Evolutionary conservation across 2,329 filamentous ascomycete species (phyloP).

Genomic region (Corinectria fuckeliana): DNA sequence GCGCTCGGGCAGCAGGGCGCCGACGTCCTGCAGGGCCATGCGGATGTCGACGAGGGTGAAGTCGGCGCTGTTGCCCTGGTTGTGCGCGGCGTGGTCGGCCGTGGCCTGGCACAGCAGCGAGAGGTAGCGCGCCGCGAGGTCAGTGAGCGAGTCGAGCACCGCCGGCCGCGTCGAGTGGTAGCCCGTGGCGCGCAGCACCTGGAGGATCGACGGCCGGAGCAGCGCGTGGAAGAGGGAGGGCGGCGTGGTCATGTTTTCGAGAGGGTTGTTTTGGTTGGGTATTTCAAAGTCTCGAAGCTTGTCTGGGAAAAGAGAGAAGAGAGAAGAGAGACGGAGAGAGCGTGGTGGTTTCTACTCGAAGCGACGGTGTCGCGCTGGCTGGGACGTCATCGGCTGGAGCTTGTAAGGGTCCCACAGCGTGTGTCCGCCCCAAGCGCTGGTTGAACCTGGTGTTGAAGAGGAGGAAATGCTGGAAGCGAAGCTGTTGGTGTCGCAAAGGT

Average conservation of each 20-base stretch:
- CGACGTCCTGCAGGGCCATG: conserved; percentile 83
- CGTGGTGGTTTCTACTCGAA: conserved; percentile 24
- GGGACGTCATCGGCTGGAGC: conserved; percentile 42
- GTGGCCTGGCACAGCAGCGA: conserved; percentile 75
- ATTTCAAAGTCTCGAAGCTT: conserved; percentile 1
- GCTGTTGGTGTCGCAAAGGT: neutral
- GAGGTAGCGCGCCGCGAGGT: conserved; percentile 84
- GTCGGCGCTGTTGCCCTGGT: conserved; percentile 62
- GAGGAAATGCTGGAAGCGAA: neutral
- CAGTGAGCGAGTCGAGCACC: conserved; percentile 86
- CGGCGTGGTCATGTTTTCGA: conserved; percentile 53
- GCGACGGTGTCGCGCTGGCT: conserved; percentile 37
- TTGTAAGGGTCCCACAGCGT: conserved; percentile 35
- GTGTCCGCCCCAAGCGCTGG: conserved; percentile 36
- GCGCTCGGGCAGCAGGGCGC: conserved; percentile 73
- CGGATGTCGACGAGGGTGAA: conserved; percentile 75
- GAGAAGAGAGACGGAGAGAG: conserved; percentile 2
- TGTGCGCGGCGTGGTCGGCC: conserved; percentile 72
- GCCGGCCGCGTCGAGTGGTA: conserved; percentile 84
- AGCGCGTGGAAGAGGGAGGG: conserved; percentile 72
- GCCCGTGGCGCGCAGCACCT: conserved; percentile 89
- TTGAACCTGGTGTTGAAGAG: neutral
- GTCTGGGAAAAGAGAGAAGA: neutral
- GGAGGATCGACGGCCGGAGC: conserved; percentile 84
- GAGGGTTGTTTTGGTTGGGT: neutral